Base-by-base conservation (phyloP, 768 basidiomycete genomes). In the Leccinum fibrillosum region DNA sequence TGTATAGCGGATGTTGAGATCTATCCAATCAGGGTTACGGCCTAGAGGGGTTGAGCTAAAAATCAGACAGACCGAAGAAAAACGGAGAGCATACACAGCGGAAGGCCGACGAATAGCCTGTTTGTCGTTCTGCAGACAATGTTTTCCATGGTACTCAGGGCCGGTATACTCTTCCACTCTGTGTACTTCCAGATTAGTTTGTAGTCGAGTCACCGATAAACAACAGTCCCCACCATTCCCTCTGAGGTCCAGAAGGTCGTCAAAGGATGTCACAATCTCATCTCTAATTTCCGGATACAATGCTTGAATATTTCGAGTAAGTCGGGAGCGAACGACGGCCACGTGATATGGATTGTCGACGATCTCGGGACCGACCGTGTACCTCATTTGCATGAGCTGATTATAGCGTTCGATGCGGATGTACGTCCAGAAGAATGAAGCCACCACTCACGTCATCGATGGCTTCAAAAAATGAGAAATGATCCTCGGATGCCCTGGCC, bases 251-350 rank as follows among this genome's bases (percentile, higher is more conserved):
- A 85, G 69, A 21, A 71, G 59, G 3, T 78, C 78, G 3, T 65
- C 62, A 52, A 82, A 78, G 0, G 82, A 70, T 0, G 66, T 54
- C 1, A 66, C 53, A 12, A 83, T 69, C 63, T 86, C 84, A 17
- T 81, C 75, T 12, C 71, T 72, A 17, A 84, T 63, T 21, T 75
- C 74, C 1, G 76, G 71, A 58, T 80, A 78, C 4, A 77, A 57
- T 1, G 49, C 54, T 1, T 64, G 68, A 5, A 84, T 69, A 42
- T 77, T 77, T 12, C 80, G 73, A 23, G 74, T 74, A 9, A 79
- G 64, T 5, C 63, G 60, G 4, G 61, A 53, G 19, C 65, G 71
- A 25, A 78, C 39, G 30, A 74, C 52, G 2, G 35, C 21, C 10
- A 68, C 35, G 44, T 77, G 76, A 53, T 73, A 73, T 2, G 47